Evolutionary conservation across 176 grass and related monocot species (phyloP).

Genomic region (Triticum monococcum): DNA sequence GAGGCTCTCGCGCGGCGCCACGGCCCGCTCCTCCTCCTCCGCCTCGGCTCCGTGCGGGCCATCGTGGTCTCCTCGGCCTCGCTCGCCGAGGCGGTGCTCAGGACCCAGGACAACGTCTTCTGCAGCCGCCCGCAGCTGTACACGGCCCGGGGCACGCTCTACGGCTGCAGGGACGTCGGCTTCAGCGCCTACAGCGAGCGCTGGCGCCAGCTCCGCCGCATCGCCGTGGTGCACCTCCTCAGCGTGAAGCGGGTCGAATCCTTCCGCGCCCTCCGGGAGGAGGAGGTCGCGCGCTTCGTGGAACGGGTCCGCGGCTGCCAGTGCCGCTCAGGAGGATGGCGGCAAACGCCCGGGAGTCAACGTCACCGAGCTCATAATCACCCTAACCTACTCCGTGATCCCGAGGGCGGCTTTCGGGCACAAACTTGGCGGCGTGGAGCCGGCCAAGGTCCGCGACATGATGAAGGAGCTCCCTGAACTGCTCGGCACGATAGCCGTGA

Average conservation of each 20-base stretch:
- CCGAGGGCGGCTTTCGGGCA: slow-evolving; percentile 25
- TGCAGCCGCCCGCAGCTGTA: slow-evolving; percentile 27
- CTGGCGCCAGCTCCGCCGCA: slow-evolving; percentile 37
- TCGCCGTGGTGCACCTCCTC: slow-evolving; percentile 31
- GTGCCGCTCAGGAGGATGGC: neutral
- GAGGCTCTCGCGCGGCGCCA: neutral
- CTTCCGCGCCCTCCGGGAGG: slow-evolving; percentile 30
- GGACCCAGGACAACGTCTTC: slow-evolving; percentile 33
- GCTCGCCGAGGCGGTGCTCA: slow-evolving; percentile 32
- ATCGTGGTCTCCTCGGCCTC: slow-evolving; percentile 5
- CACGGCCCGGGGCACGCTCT: slow-evolving; percentile 15
- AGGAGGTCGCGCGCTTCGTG: slow-evolving; percentile 2
- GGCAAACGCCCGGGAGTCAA: neutral
- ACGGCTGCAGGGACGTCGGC: slow-evolving; percentile 32
- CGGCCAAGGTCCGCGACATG: neutral
- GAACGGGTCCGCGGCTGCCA: neutral
- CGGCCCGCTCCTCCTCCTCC: neutral
- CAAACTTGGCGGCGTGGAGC: neutral
- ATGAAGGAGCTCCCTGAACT: neutral
- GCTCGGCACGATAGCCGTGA: neutral
- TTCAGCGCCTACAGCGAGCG: slow-evolving; percentile 51
- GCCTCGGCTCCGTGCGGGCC: neutral
- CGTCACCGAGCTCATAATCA: slow-evolving; percentile 19
- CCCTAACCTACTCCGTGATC: slow-evolving; percentile 21
- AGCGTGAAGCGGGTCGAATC: slow-evolving; percentile 43